These are phyloP conservation scores for Cetradonia linearis DNA, from an alignment of 495 filamentous ascomycete genomes.

Conservation along the genomic window DNA sequence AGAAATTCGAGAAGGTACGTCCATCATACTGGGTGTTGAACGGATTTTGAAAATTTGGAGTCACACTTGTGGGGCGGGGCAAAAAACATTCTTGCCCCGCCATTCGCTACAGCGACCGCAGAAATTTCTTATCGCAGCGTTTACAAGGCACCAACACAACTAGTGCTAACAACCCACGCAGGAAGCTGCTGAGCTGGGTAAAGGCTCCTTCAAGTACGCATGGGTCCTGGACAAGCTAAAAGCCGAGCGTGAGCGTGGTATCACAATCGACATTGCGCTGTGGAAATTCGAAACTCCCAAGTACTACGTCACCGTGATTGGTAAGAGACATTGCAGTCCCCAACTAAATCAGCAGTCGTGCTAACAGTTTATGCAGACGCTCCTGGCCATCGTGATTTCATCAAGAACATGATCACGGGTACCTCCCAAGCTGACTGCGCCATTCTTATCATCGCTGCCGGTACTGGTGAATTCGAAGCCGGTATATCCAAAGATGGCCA, in stretches of 20 bases:
- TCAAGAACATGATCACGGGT: constrained; percentile 99
- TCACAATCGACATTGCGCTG: constrained; percentile 99
- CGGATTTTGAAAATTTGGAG: constrained; percentile 17
- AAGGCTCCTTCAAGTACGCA: constrained; percentile 99
- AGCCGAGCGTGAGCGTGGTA: constrained; percentile 99
- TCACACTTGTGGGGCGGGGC: constrained; percentile 25
- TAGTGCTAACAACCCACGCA: constrained; percentile 38
- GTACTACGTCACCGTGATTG: constrained; percentile 99
- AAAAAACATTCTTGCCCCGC: constrained; percentile 22
- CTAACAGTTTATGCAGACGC: constrained; percentile 52
- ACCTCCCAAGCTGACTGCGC: constrained; percentile 99
- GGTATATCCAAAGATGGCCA: constrained; percentile 99
- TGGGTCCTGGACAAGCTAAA: constrained; percentile 99
- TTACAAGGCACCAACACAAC: constrained; percentile 13
- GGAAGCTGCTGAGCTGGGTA: constrained; percentile 99
- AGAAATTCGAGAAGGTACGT: constrained; percentile 99
- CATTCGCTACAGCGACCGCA: constrained; percentile 19
- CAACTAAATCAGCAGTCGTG: constrained; percentile 16
- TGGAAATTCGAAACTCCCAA: constrained; percentile 99
- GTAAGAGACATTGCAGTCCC: constrained; percentile 40
- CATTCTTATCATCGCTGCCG: constrained; percentile 99
- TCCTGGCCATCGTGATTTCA: constrained; percentile 99
- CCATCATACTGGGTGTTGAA: constrained; percentile 9
- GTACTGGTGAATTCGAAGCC: constrained; percentile 99
- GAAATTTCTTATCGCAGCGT: constrained; percentile 27